Evolutionary conservation across 371 early-diverging fungal species (phyloP).

Genomic region (Mucor circinelloides): DNA sequence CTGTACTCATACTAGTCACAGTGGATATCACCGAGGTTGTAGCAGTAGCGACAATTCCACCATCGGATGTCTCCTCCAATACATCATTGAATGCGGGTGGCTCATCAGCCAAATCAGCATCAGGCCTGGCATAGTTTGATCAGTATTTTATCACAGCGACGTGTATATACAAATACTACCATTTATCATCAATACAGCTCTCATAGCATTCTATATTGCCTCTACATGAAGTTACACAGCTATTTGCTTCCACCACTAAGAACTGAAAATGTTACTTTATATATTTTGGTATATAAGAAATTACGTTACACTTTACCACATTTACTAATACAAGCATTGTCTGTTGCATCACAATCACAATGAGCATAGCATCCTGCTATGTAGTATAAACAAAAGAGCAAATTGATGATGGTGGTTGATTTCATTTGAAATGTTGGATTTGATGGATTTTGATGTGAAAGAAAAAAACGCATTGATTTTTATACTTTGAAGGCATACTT

Average conservation of each 20-base stretch:
- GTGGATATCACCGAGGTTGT: neutral
- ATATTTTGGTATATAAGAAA: neutral
- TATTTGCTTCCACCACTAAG: slow-evolving; percentile 10
- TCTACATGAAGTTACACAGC: slow-evolving; percentile 19
- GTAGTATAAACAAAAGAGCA: neutral
- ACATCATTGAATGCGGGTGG: neutral
- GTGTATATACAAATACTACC: slow-evolving; percentile 15
- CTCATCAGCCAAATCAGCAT: neutral
- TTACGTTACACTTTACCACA: neutral
- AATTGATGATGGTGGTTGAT: neutral
- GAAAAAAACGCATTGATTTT: too few species aligned
- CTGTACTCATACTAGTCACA: neutral
- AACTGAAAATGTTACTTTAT: neutral
- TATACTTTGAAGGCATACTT: too few species aligned
- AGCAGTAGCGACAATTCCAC: neutral
- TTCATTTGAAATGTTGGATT: neutral
- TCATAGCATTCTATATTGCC: slow-evolving; percentile 12
- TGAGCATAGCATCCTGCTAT: neutral
- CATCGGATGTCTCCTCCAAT: neutral
- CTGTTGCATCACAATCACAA: neutral
- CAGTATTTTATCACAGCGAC: too few species aligned
- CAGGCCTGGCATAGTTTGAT: neutral
- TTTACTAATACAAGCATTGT: neutral
- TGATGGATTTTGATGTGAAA: too few species aligned
- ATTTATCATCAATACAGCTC: slow-evolving; percentile 19